Percentiles rank a stretch among this genome's conserved stretches.
Conservation (phyloP, 441 rosid genomes). For the Metrosideros polymorpha region DNA sequence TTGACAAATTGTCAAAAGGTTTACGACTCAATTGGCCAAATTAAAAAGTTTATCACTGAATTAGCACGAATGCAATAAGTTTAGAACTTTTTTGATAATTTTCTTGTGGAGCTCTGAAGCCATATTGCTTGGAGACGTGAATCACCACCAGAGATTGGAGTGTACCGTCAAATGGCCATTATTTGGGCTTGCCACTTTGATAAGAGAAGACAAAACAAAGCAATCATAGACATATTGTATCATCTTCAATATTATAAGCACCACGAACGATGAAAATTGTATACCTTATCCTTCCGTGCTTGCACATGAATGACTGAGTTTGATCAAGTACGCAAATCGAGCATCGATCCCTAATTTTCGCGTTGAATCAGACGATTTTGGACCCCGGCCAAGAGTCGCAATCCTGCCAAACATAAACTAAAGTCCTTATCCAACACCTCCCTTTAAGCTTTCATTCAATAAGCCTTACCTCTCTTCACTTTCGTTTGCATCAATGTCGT, state of each 20-base stretch:
- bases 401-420: neutral
- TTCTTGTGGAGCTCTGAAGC: neutral
- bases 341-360: neutral
- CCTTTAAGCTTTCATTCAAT: neutral
- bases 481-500: neutral
- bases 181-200: neutral
- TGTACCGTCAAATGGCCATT: accelerated
- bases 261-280: neutral
- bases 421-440: neutral
- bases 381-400: neutral
- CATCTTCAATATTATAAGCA: neutral
- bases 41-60: too few relatives aligned
- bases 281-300: neutral
- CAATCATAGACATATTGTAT: neutral
- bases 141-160: neutral
- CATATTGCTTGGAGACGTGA: neutral
- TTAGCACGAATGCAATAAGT: too few relatives aligned
- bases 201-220: neutral
- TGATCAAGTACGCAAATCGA: neutral
- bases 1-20: too few relatives aligned
- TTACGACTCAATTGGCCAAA: too few relatives aligned
- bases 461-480: neutral
- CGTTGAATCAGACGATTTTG: neutral
- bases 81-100: too few relatives aligned
- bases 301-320: neutral